Evolutionary conservation across 495 filamentous ascomycete genomes (phyloP).

Genomic region (Xylaria flabelliformis): DNA sequence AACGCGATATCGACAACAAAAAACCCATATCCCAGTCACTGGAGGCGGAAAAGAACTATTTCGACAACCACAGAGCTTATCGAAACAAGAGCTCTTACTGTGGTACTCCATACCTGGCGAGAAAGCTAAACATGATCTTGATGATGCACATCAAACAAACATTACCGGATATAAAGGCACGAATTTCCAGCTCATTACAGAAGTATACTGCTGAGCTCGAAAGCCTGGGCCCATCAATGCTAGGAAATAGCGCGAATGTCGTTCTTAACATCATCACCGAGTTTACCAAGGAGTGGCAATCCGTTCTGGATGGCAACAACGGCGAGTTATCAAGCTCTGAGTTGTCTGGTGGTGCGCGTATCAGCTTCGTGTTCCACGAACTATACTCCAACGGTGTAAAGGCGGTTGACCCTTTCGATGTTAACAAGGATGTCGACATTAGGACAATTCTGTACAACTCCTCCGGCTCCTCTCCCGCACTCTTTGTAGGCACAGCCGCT

Average conservation of each 20-base stretch:
- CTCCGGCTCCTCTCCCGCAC: conserved; percentile 92
- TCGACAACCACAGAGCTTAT: conserved; percentile 98
- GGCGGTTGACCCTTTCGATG: conserved; percentile 96
- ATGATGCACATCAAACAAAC: conserved; percentile 99
- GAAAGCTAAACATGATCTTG: conserved; percentile 97
- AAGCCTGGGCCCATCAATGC: conserved; percentile 89
- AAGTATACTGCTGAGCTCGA: conserved; percentile 87
- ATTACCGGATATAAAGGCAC: conserved; percentile 95
- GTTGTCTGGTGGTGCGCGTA: conserved; percentile 94
- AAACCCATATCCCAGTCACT: conserved; percentile 90
- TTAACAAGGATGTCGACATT: conserved; percentile 97
- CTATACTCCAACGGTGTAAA: conserved; percentile 98
- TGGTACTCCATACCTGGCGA: conserved; percentile 93
- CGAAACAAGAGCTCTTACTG: conserved; percentile 98
- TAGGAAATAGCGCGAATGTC: conserved; percentile 95
- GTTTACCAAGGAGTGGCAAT: conserved; percentile 96
- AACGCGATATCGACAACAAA: conserved; percentile 97
- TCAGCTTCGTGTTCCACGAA: conserved; percentile 99
- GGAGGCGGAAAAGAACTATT: conserved; percentile 95
- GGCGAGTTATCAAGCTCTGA: conserved; percentile 93
- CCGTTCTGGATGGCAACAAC: conserved; percentile 95
- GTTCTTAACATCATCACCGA: conserved; percentile 98
- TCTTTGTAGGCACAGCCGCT: conserved; percentile 96
- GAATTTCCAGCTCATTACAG: conserved; percentile 88
- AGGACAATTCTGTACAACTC: conserved; percentile 97